Base-by-base conservation (phyloP, 768 basidiomycete species). In the Coprinopsis marcescibilis region DNA sequence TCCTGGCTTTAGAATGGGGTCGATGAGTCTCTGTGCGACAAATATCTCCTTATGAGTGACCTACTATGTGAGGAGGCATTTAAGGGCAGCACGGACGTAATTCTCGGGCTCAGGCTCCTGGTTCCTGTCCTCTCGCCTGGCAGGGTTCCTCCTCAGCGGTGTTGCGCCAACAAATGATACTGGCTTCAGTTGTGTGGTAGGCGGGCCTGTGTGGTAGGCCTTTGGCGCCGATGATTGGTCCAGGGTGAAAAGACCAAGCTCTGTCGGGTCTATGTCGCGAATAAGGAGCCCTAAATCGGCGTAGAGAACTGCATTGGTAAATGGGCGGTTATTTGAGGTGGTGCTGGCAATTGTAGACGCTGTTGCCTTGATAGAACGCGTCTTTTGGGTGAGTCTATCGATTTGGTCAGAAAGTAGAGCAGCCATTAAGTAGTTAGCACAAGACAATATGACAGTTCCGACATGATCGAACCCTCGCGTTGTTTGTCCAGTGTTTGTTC, bases 41-140 rank as follows among this genome's bases (percentile, higher is more conserved):
- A n/a, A n/a, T n/a, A n/a, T n/a, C n/a, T n/a, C n/a, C n/a, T n/a
- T n/a, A n/a, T n/a, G n/a, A n/a, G 15, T 38, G 19, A 70, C 86
- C 59, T 57, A 87, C 86, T 86, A 90, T 60, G 80, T 76, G 58
- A 86, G 81, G 45, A 90, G 69, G 55, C 82, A 88, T 62, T 81
- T 87, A 51, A 85, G 58, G 0, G 88, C 85, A 7, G 88, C 88
- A 50, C 79, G 70, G 0, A 80, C 83, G 60, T 87, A 89, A 12
- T 85, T 71, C 60, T 89, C 86, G 4, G 87, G 85, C 19, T 85
- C 81, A 6, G 76, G 66, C 17, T 81, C 80, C 35, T 55, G 50
- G 34, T 67, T 66, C 29, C 61, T 63, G 45, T 68, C 69, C 35
- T 69, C 68, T 43, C 64, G 70, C 55, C 62, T 73, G 27, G 56